Percentiles rank a stretch among this genome's conserved stretches.
These are phyloP conservation scores for Cyberlindnera americana DNA, from an alignment of 805 yeast species.

Conservation along the genomic window DNA sequence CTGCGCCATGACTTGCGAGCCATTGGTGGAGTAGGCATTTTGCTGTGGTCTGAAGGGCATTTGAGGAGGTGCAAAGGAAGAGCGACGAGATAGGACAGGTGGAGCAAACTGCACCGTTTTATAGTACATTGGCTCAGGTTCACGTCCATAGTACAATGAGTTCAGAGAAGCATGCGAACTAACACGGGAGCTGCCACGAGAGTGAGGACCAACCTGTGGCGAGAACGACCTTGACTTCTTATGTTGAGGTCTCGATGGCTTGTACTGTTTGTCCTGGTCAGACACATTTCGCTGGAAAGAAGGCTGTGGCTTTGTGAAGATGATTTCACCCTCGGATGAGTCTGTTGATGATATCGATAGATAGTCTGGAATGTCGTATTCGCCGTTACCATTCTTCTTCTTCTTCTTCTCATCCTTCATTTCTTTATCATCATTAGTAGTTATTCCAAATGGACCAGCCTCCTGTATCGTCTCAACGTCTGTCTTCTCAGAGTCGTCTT, in stretches of 20 bases:
- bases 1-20: slow-evolving; percentile 76
- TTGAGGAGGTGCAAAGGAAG: slow-evolving; percentile 1
- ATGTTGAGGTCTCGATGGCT: not conserved
- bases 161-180: slow-evolving; percentile 19
- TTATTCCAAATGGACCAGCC: slow-evolving; percentile 23
- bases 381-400: slow-evolving; percentile 3
- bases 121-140: slow-evolving; percentile 12
- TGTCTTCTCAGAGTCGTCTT: not conserved
- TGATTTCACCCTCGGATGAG: slow-evolving; percentile 11
- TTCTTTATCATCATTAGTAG: slow-evolving; percentile 5
- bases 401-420: slow-evolving; percentile 1
- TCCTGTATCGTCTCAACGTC: not conserved
- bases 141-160: slow-evolving; percentile 14
- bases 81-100: slow-evolving; percentile 9
- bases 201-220: slow-evolving; percentile 8
- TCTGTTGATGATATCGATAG: slow-evolving; percentile 11
- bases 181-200: slow-evolving; percentile 10
- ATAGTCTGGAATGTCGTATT: slow-evolving; percentile 8
- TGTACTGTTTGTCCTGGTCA: not conserved
- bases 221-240: slow-evolving; percentile 7
- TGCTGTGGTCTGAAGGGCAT: slow-evolving; percentile 3
- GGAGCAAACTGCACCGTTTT: slow-evolving; percentile 17
- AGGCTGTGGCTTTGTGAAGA: slow-evolving; percentile 9
- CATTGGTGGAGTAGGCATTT: slow-evolving; percentile 34
- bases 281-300: slow-evolving; percentile 7